phyloP scores from a whole-genome alignment of 371 early-diverging fungal genomes.

The Caulochytrium protostelioides region DNA sequence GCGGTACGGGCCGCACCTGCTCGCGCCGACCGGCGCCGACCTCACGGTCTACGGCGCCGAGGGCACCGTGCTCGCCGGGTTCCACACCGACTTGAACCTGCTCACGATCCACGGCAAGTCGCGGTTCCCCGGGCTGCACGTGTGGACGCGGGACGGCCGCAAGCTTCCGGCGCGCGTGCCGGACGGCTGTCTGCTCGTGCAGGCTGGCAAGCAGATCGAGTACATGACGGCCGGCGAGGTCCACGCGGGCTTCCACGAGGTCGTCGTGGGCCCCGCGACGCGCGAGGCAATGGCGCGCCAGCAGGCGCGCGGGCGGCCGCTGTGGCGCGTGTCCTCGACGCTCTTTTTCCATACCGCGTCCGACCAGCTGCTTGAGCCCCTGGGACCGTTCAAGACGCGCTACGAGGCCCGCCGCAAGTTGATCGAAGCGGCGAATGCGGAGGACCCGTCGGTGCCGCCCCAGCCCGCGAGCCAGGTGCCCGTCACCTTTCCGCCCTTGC shows the following conservation, averaged over 20 bases:
- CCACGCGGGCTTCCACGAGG: conserved; percentile 47
- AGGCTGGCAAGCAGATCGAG: conserved; percentile 48
- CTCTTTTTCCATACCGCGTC: conserved; percentile 43
- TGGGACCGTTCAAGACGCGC: conserved; percentile 19
- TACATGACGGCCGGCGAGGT: conserved; percentile 41
- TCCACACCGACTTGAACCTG: conserved; percentile 38
- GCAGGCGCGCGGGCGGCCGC: conserved; percentile 18
- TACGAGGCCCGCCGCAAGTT: too few species aligned
- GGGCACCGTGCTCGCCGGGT: conserved; percentile 39
- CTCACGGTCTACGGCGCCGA: conserved; percentile 29
- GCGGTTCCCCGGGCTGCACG: conserved; percentile 44
- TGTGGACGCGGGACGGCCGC: conserved; percentile 37
- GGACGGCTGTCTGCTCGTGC: conserved; percentile 41
- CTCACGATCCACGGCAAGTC: conserved; percentile 51
- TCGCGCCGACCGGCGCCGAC: conserved; percentile 46
- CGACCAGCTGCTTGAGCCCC: conserved; percentile 30
- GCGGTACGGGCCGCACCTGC: conserved; percentile 36
- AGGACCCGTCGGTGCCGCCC: too few species aligned
- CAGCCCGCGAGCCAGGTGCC: conserved; percentile 6
- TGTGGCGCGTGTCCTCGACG: conserved; percentile 48
- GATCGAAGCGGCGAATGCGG: too few species aligned
- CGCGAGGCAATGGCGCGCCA: conserved; percentile 20
- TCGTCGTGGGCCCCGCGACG: conserved; percentile 34
- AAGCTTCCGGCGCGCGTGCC: conserved; percentile 39
- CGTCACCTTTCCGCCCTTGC: conserved; percentile 30